Conservation (phyloP, 257 asterid genomes). For the Solanum verrucosum region DNA sequence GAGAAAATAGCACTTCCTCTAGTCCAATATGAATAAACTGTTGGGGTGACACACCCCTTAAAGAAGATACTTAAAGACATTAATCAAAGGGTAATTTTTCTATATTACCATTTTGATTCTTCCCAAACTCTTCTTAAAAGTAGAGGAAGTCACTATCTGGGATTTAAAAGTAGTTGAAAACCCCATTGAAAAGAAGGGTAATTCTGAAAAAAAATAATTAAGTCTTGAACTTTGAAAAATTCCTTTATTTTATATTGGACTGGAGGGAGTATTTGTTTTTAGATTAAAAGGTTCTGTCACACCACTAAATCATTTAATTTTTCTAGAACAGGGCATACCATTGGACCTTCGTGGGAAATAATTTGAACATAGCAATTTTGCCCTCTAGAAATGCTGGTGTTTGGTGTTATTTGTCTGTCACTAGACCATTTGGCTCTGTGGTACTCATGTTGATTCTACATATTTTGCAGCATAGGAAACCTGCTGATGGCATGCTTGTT, state of each 20-base stretch:
- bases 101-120: background rate
- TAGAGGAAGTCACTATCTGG: background rate
- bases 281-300: background rate
- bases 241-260: background rate
- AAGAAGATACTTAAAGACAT: background rate
- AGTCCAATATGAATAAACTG: background rate
- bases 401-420: background rate
- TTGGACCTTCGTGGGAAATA: background rate
- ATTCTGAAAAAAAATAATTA: background rate
- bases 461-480: conserved; percentile 72
- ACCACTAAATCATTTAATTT: background rate
- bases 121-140: background rate
- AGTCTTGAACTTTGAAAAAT: background rate
- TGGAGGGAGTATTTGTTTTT: background rate
- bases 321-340: background rate
- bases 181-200: background rate
- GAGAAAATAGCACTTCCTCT: background rate
- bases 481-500: conserved; percentile 83
- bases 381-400: background rate
- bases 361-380: background rate
- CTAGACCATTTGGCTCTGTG: background rate
- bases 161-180: background rate
- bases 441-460: background rate
- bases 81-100: background rate
- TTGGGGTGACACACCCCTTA: background rate